Evolutionary conservation across 768 basidiomycete species (phyloP).

Genomic region (Lyophyllum decastes): DNA sequence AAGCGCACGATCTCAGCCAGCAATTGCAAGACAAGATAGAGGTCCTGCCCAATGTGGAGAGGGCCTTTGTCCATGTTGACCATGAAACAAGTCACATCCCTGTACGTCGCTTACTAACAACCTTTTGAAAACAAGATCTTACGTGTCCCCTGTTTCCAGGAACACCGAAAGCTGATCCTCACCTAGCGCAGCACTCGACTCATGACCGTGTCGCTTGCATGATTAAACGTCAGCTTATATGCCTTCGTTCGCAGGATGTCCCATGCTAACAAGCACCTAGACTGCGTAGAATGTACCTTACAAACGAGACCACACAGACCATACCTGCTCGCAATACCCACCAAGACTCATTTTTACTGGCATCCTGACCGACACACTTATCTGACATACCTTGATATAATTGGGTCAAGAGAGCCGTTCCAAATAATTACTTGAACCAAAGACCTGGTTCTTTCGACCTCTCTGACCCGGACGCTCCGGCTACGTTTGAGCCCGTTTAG

Average conservation of each 20-base stretch:
- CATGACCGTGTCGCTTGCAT: neutral
- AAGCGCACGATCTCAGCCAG: conserved; percentile 85
- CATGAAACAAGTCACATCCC: conserved; percentile 85
- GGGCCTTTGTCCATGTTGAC: conserved; percentile 95
- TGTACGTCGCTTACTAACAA: conserved; percentile 27
- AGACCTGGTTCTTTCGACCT: neutral
- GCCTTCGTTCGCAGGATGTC: neutral
- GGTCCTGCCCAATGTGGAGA: conserved; percentile 83
- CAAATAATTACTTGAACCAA: neutral
- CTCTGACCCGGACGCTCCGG: neutral
- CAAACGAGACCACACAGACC: neutral
- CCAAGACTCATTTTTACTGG: neutral
- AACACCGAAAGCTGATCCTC: conserved; percentile 46
- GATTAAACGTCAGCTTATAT: conserved; percentile 3
- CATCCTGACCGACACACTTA: neutral
- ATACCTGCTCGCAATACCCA: neutral
- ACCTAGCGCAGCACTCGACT: neutral
- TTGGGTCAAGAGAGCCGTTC: neutral
- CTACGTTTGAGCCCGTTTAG: neutral
- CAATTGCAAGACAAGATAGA: conserved; percentile 88
- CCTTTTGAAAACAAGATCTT: neutral
- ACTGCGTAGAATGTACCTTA: conserved; percentile 5
- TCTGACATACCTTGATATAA: neutral
- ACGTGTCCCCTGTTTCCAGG: conserved; percentile 28
- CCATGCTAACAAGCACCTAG: conserved; percentile 3